phyloP scores from a whole-genome alignment of 1,139 yeast genomes.

The Hanseniaspora sp. region DNA sequence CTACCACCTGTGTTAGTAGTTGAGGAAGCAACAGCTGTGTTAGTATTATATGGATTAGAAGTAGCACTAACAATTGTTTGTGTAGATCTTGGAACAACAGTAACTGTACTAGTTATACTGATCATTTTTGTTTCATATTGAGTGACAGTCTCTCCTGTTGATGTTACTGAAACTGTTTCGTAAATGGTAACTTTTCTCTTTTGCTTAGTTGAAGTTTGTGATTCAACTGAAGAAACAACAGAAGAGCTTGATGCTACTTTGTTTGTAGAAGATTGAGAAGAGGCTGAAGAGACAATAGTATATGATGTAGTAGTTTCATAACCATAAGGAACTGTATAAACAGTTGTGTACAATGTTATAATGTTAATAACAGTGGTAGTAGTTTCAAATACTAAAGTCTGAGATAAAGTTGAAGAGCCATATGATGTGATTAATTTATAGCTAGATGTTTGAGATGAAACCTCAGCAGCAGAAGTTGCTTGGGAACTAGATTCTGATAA shows the following conservation, averaged over 20 bases:
- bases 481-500: background rate
- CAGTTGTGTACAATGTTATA: background rate
- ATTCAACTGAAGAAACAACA: background rate
- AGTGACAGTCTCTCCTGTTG: slow-evolving; percentile 9
- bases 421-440: slow-evolving; percentile 5
- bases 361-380: background rate
- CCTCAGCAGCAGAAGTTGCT: background rate
- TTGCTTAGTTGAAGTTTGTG: slow-evolving; percentile 5
- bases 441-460: background rate
- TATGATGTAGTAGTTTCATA: background rate
- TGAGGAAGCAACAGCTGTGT: background rate
- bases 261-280: background rate
- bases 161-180: slow-evolving; percentile 15
- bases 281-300: background rate
- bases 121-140: slow-evolving; percentile 11
- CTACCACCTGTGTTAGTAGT: too few relatives aligned
- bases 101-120: slow-evolving; percentile 7
- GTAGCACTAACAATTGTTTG: background rate
- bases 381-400: slow-evolving; percentile 2
- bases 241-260: background rate
- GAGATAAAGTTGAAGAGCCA: slow-evolving; percentile 5
- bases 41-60: background rate
- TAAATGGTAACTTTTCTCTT: slow-evolving; percentile 15
- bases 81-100: slow-evolving; percentile 13
- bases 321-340: background rate